Conservation (phyloP, 306 rosid genomes). For the Corylus americana region DNA sequence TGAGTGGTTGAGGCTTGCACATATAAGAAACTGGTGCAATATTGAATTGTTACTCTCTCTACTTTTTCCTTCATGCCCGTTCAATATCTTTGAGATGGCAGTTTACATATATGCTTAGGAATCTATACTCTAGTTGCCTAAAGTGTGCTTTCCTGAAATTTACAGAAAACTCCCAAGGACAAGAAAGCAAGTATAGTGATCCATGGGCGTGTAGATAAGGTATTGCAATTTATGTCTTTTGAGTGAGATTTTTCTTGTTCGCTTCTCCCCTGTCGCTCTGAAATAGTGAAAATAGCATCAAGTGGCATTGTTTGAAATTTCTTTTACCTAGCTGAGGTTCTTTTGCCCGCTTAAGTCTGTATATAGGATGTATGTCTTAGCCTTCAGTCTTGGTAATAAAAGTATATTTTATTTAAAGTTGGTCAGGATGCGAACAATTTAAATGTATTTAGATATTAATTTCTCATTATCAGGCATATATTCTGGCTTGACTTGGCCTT, state of each 20-base stretch:
- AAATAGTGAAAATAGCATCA: not conserved
- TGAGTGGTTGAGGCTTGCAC: slow-evolving; percentile 1
- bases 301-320: not conserved
- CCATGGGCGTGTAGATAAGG: slow-evolving; percentile 92
- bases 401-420: not conserved
- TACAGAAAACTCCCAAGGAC: slow-evolving; percentile 96
- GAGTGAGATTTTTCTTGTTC: slow-evolving; percentile 8
- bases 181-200: slow-evolving; percentile 89
- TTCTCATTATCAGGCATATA: slow-evolving; percentile 9
- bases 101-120: slow-evolving; percentile 15
- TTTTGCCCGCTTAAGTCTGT: not conserved
- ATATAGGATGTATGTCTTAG: not conserved
- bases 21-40: slow-evolving; percentile 1
- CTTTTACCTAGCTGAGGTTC: not conserved
- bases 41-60: slow-evolving; percentile 25
- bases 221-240: slow-evolving; percentile 38
- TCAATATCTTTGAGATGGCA: not conserved
- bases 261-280: not conserved
- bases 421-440: not conserved
- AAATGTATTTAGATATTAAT: slow-evolving; percentile 15
- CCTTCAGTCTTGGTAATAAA: not conserved
- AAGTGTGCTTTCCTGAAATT: slow-evolving; percentile 36
- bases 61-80: slow-evolving; percentile 9
- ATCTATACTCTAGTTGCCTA: slow-evolving; percentile 26
- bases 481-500: slow-evolving; percentile 23